Evolutionary conservation across 768 basidiomycete species (phyloP).

Genomic region (Termitomyces sp.): DNA sequence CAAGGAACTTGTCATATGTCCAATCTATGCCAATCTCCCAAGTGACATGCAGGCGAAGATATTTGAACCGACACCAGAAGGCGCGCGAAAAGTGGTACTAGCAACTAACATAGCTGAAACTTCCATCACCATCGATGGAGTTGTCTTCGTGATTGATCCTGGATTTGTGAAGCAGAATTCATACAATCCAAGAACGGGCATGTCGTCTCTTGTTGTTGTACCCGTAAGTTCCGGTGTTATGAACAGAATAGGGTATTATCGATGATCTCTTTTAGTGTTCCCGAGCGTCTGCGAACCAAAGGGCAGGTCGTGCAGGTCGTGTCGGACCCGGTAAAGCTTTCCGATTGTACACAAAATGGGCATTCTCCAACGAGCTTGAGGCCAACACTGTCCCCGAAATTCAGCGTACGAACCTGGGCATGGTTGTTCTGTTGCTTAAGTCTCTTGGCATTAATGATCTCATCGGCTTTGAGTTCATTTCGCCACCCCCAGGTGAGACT

Average conservation of each 20-base stretch:
- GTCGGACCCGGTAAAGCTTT: slow-evolving; percentile 98
- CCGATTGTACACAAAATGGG: slow-evolving; percentile 99
- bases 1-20: slow-evolving; percentile 89
- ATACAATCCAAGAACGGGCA: slow-evolving; percentile 97
- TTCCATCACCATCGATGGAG: slow-evolving; percentile 98
- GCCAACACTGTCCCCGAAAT: slow-evolving; percentile 98
- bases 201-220: slow-evolving; percentile 95
- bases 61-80: slow-evolving; percentile 96
- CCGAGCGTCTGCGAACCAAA: slow-evolving; percentile 93
- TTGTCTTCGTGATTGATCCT: slow-evolving; percentile 98
- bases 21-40: slow-evolving; percentile 98
- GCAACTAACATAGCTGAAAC: slow-evolving; percentile 99
- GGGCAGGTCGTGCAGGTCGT: slow-evolving; percentile 95
- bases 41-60: slow-evolving; percentile 99
- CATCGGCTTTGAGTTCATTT: slow-evolving; percentile 97
- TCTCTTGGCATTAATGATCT: slow-evolving; percentile 98
- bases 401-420: slow-evolving; percentile 95
- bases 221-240: slow-evolving; percentile 54
- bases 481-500: slow-evolving; percentile 96
- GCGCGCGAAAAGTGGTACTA: slow-evolving; percentile 94
- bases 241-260: background rate
- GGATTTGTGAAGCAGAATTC: slow-evolving; percentile 99
- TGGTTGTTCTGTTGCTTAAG: slow-evolving; percentile 92
- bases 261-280: slow-evolving; percentile 61
- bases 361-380: slow-evolving; percentile 91